These are phyloP conservation scores for Microcera coccophila DNA, from an alignment of 2,329 filamentous ascomycete species.

Conservation along the genomic window DNA sequence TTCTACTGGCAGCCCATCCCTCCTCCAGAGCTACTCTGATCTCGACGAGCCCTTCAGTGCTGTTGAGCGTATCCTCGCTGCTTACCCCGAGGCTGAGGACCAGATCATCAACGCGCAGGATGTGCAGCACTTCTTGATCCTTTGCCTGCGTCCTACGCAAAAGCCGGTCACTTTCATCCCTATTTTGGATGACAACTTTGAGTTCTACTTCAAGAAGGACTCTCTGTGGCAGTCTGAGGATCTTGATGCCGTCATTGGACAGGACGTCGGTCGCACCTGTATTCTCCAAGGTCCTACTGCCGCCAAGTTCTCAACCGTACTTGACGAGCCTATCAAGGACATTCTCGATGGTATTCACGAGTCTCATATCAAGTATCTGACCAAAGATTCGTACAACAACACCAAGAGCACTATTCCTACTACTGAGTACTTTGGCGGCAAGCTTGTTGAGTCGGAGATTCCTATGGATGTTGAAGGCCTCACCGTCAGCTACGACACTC, in stretches of 20 bases:
- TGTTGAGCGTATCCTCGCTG: constrained; percentile 72
- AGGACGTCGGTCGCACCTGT: constrained; percentile 93
- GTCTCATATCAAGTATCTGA: constrained; percentile 76
- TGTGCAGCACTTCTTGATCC: constrained; percentile 90
- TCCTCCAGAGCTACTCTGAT: constrained; percentile 86
- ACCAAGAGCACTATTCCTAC: constrained; percentile 73
- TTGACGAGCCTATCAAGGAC: constrained; percentile 92
- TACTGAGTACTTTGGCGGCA: constrained; percentile 93
- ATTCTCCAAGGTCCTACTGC: constrained; percentile 94
- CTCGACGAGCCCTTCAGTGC: constrained; percentile 76
- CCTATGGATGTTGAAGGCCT: constrained; percentile 81
- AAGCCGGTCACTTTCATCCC: constrained; percentile 98
- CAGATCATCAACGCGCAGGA: constrained; percentile 98
- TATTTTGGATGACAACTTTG: constrained; percentile 92
- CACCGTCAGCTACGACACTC: constrained; percentile 70
- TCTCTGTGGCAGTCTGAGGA: constrained; percentile 99
- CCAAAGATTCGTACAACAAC: constrained; percentile 73
- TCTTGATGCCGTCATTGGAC: constrained; percentile 87
- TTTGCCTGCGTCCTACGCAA: constrained; percentile 87
- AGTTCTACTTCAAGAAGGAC: constrained; percentile 99
- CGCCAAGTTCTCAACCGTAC: constrained; percentile 79
- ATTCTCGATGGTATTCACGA: constrained; percentile 90
- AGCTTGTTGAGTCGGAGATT: constrained; percentile 67
- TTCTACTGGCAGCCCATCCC: constrained; percentile 65
- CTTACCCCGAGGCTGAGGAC: constrained; percentile 79